These are phyloP conservation scores for Fusarium sp. DNA, from an alignment of 2,329 filamentous ascomycete species.

Conservation along the genomic window DNA sequence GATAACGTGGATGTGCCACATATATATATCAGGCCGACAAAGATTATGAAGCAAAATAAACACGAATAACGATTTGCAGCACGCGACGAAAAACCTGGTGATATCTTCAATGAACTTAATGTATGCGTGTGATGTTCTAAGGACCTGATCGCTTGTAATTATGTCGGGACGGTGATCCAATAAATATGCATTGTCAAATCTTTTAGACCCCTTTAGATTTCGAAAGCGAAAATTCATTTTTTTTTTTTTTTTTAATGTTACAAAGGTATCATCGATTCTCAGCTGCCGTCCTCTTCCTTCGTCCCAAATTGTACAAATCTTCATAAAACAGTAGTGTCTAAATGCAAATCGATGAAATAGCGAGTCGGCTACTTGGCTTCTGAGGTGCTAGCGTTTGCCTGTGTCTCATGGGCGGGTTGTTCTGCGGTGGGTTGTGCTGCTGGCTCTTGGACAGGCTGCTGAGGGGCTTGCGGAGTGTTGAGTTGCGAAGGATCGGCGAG, in stretches of 20 bases:
- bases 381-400: constrained; percentile 13
- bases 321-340: neutral
- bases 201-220: neutral
- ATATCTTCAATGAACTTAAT: neutral
- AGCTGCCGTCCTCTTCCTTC: neutral
- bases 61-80: neutral
- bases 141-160: neutral
- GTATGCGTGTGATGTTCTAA: neutral
- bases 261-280: constrained; percentile 46
- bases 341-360: neutral
- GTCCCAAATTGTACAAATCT: constrained; percentile 12
- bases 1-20: constrained; percentile 1
- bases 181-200: neutral
- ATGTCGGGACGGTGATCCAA: neutral
- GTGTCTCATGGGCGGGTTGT: constrained; percentile 23
- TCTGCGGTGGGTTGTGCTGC: constrained; percentile 15
- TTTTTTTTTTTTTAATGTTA: constrained; percentile 39
- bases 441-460: constrained; percentile 20
- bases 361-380: constrained; percentile 7
- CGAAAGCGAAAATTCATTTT: constrained; percentile 13
- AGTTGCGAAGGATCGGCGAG: constrained; percentile 33
- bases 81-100: neutral
- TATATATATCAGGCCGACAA: constrained; percentile 18
- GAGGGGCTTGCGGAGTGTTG: constrained; percentile 11
- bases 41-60: constrained; percentile 16